Conservation (phyloP, 371 early-diverging fungal genomes). For the Fennellomyces sp. region DNA sequence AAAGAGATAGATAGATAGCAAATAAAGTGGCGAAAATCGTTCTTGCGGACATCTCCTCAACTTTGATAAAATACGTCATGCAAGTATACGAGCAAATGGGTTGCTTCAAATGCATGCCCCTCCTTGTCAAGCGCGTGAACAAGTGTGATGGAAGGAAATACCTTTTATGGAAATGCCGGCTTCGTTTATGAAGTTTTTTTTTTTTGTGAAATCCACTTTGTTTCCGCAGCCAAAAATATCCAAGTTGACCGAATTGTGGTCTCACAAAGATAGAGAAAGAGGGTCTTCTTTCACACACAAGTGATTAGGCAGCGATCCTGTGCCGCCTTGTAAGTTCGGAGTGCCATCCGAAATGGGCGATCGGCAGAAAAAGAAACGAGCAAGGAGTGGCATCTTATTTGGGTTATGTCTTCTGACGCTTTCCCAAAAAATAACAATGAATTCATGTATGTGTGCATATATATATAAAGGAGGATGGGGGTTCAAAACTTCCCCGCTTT, state of each 20-base stretch:
- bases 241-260: neutral
- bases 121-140: neutral
- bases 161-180: neutral
- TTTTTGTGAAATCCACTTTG: no score
- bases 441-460: neutral
- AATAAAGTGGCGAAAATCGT: neutral
- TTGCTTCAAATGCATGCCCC: neutral
- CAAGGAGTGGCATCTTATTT: neutral
- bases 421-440: constrained; percentile 12
- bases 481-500: neutral
- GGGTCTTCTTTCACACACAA: no score
- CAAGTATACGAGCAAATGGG: neutral
- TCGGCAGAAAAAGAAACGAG: constrained; percentile 1
- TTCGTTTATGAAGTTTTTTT: no score
- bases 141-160: neutral
- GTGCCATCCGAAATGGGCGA: constrained; percentile 7
- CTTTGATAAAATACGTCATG: neutral
- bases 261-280: neutral
- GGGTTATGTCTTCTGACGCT: neutral
- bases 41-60: no score
- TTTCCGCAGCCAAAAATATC: neutral
- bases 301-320: neutral
- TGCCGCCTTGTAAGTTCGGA: constrained; percentile 1
- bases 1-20: no score
- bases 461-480: neutral